Evolutionary conservation across 768 basidiomycete species (phyloP), one percentile per base, ranked within the genome.

Genomic region (Suillus luteus): DNA sequence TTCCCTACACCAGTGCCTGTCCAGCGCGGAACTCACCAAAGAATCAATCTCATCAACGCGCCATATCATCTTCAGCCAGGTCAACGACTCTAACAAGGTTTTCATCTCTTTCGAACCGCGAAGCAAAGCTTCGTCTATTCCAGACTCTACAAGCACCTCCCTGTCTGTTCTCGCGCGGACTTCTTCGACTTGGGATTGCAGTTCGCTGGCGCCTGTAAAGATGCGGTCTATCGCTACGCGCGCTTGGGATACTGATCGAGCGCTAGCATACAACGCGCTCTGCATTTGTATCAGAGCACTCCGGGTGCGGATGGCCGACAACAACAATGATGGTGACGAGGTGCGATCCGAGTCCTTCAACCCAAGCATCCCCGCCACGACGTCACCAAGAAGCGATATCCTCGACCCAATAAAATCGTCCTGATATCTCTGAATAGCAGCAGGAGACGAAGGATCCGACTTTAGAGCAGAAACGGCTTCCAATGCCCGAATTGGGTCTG

Each of bases 361-460:
- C 38, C 59, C 10, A 38, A 76, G 51, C 5, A 72, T 19, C 48
- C 64, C 67, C 27, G 71, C 58, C 43, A 91, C 72, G 2, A 80
- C 69, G 5, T 75, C 63, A 3, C 81, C 79, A 40, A 91, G 65
- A 27, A 76, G 69, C 9, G 87, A 82, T 33, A 92, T 72, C n/a
- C 80, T 78, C 22, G 91, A 92, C 8, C 78, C 82, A 27, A 83
- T 70, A 63, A 84, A 86, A 10, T 86, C 82, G 65, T 85, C 82
- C 69, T 91, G 89, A 73, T 86, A 93, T 63, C 77, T 79, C 64
- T 91, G 86, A 15, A 92, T 80, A 38, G 83, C 80, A 3, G 78
- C 67, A 15, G 84, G 65, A 1, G 85, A 85, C 5, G 73, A 74
- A 1, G 83, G 78, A 49, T 83, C 75, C 10, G 78, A 67, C 64